Conservation (phyloP, 352 stramenopile genomes). For the Phytophthora pluvialis region DNA sequence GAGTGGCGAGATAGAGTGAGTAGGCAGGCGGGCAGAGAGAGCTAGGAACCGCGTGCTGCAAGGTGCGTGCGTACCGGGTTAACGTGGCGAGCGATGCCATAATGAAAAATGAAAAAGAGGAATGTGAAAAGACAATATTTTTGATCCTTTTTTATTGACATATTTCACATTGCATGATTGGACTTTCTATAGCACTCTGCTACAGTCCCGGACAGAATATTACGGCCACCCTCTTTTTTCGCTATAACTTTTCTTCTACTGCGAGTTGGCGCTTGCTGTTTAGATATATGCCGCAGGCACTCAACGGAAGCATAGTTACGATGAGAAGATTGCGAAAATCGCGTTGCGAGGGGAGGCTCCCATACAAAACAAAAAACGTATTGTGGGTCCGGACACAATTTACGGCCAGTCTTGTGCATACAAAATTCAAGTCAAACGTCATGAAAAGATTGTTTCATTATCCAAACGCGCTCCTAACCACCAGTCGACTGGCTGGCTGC, state of each 20-base stretch:
- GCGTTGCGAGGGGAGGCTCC: not conserved
- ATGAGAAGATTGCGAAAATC: not conserved
- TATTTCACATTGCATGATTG: not conserved
- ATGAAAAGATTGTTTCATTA: not conserved
- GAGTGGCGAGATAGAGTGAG: not conserved
- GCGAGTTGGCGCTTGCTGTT: constrained; percentile 18
- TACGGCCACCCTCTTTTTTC: not conserved
- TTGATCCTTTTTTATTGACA: not conserved
- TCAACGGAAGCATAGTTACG: not conserved
- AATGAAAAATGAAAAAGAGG: not conserved
- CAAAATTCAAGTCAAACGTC: not conserved
- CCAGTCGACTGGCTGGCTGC: no score
- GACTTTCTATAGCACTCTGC: no score
- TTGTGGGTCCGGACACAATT: not conserved
- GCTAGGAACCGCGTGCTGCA: not conserved
- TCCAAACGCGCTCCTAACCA: no score
- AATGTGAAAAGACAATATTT: not conserved
- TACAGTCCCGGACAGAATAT: no score
- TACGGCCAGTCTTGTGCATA: not conserved
- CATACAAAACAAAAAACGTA: not conserved
- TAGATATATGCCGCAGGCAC: not conserved
- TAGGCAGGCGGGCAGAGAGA: not conserved
- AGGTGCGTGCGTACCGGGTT: constrained; percentile 14
- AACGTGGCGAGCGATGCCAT: constrained; percentile 29
- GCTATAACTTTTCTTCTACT: no score